A percentile compares a stretch with the other conserved stretches of the same genome.
Evolutionary conservation across 2,329 filamentous ascomycete genomes (phyloP).

Genomic region (Aspergillus jensenii): DNA sequence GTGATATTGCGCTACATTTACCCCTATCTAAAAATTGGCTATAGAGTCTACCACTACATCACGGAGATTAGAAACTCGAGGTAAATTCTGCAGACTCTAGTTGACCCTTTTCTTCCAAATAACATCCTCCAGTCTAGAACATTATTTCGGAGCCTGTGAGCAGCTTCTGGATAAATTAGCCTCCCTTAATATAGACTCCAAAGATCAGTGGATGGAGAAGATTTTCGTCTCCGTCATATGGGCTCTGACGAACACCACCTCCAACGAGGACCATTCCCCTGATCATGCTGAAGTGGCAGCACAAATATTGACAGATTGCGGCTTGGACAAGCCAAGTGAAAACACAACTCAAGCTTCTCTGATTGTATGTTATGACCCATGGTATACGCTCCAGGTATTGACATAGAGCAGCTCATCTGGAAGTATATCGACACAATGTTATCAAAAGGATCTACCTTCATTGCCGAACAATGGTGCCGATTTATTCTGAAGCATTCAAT

Average conservation of each 20-base stretch:
- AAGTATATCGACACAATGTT: conserved; percentile 67
- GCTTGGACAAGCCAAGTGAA: conserved; percentile 52
- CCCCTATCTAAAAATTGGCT: neutral
- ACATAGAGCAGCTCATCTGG: conserved; percentile 67
- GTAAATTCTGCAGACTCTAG: conserved; percentile 25
- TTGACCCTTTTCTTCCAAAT: neutral
- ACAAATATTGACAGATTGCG: conserved; percentile 42
- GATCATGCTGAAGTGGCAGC: conserved; percentile 23
- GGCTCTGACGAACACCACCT: conserved; percentile 54
- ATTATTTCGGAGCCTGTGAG: conserved; percentile 55
- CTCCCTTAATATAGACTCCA: conserved; percentile 47
- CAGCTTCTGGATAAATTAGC: conserved; percentile 64
- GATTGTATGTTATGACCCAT: conserved; percentile 32
- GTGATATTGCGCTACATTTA: conserved; percentile 12
- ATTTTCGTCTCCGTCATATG: conserved; percentile 67
- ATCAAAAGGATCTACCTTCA: conserved; percentile 51
- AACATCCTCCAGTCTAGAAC: conserved; percentile 29
- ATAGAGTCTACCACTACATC: conserved; percentile 63
- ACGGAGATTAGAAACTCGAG: conserved; percentile 61
- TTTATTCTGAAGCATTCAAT: conserved; percentile 62
- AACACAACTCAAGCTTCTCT: conserved; percentile 57
- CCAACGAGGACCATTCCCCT: conserved; percentile 31
- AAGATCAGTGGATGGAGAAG: conserved; percentile 65
- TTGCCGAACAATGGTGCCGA: conserved; percentile 69
- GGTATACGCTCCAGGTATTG: neutral